Conservation (phyloP, 139 green algal species). For the Chlamydomonas applanata region DNA sequence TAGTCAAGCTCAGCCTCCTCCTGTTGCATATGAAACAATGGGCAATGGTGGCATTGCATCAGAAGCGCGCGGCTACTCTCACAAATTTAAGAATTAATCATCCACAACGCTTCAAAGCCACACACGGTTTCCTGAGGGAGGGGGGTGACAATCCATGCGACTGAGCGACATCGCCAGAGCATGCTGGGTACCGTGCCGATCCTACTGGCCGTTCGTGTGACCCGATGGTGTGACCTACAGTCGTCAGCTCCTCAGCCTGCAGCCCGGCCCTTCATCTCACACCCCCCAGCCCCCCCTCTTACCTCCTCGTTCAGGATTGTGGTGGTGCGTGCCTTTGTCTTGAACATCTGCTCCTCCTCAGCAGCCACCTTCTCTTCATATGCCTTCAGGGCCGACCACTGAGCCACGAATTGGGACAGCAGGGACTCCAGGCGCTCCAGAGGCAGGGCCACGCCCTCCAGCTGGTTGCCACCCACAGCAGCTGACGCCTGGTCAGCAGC, state of each 20-base stretch:
- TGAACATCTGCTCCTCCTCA: conserved; percentile 78
- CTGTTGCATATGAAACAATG: conserved; percentile 33
- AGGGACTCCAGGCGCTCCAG: conserved; percentile 26
- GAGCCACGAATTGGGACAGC: conserved; percentile 32
- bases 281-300: not conserved
- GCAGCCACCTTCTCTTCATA: conserved; percentile 58
- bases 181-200: not conserved
- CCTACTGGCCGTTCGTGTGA: not conserved
- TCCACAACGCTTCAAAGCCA: no score
- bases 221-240: no score
- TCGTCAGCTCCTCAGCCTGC: no score
- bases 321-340: conserved; percentile 57
- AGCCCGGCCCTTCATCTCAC: no score
- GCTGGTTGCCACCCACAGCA: not conserved
- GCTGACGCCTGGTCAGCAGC: not conserved
- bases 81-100: no score
- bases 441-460: not conserved
- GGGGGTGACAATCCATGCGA: no score
- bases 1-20: conserved; percentile 75
- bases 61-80: no score
- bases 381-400: conserved; percentile 38
- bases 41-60: no score
- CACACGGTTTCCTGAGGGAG: no score
- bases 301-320: conserved; percentile 71
- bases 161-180: not conserved